Evolutionary conservation across 139 green algal species (phyloP), one percentile per base, ranked within the genome.

Genomic region (Auxenochlorella pyrenoidosa): DNA sequence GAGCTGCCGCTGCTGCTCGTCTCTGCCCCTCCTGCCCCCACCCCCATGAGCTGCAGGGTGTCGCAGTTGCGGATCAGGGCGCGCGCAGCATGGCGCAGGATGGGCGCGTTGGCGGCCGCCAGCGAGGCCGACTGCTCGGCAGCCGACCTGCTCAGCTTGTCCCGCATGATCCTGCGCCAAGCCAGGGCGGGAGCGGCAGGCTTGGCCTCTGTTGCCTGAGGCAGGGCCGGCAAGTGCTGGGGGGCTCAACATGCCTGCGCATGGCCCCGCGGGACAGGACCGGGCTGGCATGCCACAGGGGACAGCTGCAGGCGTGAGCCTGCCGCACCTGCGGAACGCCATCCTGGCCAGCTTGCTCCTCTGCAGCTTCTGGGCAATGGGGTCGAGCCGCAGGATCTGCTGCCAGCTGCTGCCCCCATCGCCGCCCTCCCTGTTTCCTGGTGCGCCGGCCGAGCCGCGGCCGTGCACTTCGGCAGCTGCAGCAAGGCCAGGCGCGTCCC

Each of bases 81-180:
- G 41, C 85, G 88, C 13, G 92, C 91, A 26, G 90, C 90, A 26
- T 82, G 72, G 24, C 71, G 43, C 84, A 97, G 44, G n/a, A 93
- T 89, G 65, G 91, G 59, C 8, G 93, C 88, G 70, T 96, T 96
- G 36, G 92, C 81, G 5, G 87, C 76, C 16, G 91, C 92, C 40
- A 96, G 68, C 43, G 68, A 41, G 47, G 83, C 40, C 5, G 59
- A 85, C 65, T 76, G 86, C 79, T 77, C 78, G 47, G 73, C 84
- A 32, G 44, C 54, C 28, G 88, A 72, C n/a, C 80, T 75, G 82
- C 78, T 71, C 36, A 86, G 43, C 51, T 66, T 77, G 22, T 93
- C 63, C 13, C 87, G 88, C 38, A 87, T 79, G 28, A 91, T 59
- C 13, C 84, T 88, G 43, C 60, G 22, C 10, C 5, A n/a, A 8